Evolutionary conservation across 768 basidiomycete species (phyloP), one percentile per base, ranked within the genome.

Genomic region (Crucibulum laeve): DNA sequence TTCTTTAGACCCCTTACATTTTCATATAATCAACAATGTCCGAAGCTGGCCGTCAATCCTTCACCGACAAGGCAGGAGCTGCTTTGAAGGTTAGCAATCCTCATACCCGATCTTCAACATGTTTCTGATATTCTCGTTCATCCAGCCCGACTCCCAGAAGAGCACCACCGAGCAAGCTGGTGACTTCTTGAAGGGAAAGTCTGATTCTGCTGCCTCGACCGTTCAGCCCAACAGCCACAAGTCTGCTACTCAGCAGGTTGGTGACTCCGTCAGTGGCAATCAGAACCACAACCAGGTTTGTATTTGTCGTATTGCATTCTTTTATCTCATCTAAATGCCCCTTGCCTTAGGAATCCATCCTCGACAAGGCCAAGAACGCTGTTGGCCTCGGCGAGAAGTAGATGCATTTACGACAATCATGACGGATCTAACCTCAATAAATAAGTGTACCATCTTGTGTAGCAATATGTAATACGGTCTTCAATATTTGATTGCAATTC

Each of bases 131-230:
- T 33, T 37, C 18, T 44, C 34, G 24, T 25, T 37, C 39, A 24
- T 45, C 3, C 40, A 80, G 79, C 79, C 79, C 52, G 79, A 82
- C 50, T 75, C 73, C 24, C 65, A 81, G 67, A 82, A 83, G 67
- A 47, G 66, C n/a, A 65, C 61, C 43, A 60, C 68, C 22, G 80
- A 83, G 67, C 68, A 77, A 18, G 49, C 66, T 6, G 58, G 69
- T 38, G 81, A 82, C 63, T 58, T 53, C 28, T 5, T 72, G 51
- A 78, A 76, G 53, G 73, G 77, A 47, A 64, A 56, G 42, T 46
- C 58, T 30, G 80, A 81, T 54, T 75, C 70, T 38, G 50, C 57
- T 4, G 70, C 74, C 1, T 76, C 76, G 18, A 65, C 70, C 32
- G 2, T 71, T 13, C 71, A 81, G 56, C 77, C 80, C 52, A 59